phyloP scores from a whole-genome alignment of 2,329 filamentous ascomycete species.

The Aspergillus sp. region DNA sequence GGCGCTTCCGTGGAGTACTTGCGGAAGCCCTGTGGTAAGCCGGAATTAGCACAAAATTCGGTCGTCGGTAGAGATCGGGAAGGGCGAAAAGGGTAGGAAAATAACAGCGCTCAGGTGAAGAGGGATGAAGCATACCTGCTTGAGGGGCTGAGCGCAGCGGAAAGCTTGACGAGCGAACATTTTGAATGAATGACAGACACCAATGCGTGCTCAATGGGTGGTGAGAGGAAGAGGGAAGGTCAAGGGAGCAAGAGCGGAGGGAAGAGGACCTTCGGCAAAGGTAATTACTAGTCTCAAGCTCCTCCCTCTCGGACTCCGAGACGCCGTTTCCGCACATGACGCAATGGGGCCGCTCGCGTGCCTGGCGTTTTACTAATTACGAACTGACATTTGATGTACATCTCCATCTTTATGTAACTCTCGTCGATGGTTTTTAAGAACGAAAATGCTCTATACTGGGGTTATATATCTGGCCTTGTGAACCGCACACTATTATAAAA shows the following conservation, averaged over 20 bases:
- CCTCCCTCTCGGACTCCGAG: constrained; percentile 18
- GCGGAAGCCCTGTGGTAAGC: constrained; percentile 57
- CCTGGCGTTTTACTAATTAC: constrained; percentile 7
- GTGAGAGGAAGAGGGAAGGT: constrained; percentile 18
- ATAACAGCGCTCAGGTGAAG: background rate
- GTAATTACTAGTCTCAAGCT: constrained; percentile 8
- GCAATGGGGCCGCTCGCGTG: constrained; percentile 25
- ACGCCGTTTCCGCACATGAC: constrained; percentile 27
- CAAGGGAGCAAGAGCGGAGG: background rate
- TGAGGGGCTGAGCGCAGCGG: constrained; percentile 65
- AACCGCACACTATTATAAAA: no score
- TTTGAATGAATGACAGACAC: constrained; percentile 32
- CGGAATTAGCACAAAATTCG: constrained; percentile 11
- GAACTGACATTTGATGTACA: no score
- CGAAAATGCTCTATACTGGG: no score
- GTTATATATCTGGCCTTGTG: no score
- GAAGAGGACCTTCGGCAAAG: constrained; percentile 1
- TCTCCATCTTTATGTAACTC: no score
- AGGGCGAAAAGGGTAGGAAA: background rate
- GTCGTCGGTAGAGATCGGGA: background rate
- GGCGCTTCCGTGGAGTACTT: constrained; percentile 69
- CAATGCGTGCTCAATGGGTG: constrained; percentile 20
- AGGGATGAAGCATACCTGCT: constrained; percentile 55
- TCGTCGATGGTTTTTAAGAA: no score
- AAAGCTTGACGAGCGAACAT: constrained; percentile 70